These are phyloP conservation scores for Magnaporthiopsis poae DNA, from an alignment of 2,329 filamentous ascomycete species.

Conservation along the genomic window DNA sequence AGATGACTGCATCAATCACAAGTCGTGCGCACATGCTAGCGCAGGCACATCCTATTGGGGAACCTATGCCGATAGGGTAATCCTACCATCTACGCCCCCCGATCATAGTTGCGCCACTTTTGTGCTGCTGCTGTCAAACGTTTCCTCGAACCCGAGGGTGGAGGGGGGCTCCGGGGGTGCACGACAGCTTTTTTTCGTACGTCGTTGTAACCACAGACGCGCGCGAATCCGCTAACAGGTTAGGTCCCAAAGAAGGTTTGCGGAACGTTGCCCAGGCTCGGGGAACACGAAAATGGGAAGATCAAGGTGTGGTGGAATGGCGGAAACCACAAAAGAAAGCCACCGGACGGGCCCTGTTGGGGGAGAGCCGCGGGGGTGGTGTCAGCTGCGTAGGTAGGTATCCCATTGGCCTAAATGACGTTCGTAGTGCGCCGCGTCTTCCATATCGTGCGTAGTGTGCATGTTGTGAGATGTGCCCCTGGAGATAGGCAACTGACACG, in stretches of 20 bases:
- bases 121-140: neutral
- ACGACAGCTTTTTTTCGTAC: neutral
- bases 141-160: neutral
- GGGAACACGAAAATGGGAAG: neutral
- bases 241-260: neutral
- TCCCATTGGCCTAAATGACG: neutral
- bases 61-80: neutral
- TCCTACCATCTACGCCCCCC: neutral
- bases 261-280: neutral
- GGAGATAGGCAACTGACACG: neutral
- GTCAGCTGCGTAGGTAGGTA: neutral
- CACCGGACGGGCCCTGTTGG: neutral
- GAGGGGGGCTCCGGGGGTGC: neutral
- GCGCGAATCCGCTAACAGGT: neutral
- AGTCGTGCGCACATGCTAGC: neutral
- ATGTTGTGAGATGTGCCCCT: neutral
- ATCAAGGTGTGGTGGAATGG: neutral
- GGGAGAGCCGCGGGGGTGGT: too few relatives aligned
- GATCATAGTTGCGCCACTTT: neutral
- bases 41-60: neutral
- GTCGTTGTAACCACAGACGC: too few relatives aligned
- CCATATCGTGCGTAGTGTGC: neutral
- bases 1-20: neutral
- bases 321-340: neutral
- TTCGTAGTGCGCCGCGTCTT: neutral